A percentile compares a stretch with the other conserved stretches of the same genome.
phyloP scores from a whole-genome alignment of 2,329 filamentous ascomycete species.

The Xylaria hypoxylon region DNA sequence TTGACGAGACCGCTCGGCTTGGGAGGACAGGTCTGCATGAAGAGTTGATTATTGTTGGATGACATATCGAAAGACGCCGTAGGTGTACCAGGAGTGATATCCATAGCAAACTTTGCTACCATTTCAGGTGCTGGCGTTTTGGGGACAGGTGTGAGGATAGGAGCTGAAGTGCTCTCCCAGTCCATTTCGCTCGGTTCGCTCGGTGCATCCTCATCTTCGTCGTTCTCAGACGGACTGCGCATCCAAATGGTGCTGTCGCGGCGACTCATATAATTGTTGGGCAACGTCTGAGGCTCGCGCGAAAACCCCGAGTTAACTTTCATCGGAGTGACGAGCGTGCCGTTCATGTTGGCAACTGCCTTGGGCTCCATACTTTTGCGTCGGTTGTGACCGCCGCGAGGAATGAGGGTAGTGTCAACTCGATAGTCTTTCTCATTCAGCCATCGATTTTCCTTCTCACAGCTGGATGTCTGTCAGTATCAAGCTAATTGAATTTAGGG shows the following conservation, averaged over 20 bases:
- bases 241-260: conserved; percentile 68
- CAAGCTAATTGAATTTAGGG: conserved; percentile 4
- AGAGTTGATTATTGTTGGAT: conserved; percentile 53
- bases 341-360: conserved; percentile 75
- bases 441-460: conserved; percentile 81
- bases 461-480: conserved; percentile 62
- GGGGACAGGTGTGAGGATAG: conserved; percentile 66
- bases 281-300: conserved; percentile 56
- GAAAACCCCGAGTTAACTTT: conserved; percentile 48
- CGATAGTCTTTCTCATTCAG: conserved; percentile 77
- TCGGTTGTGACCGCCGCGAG: conserved; percentile 76
- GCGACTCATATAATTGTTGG: conserved; percentile 63
- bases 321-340: conserved; percentile 65
- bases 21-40: conserved; percentile 67
- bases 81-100: conserved; percentile 61
- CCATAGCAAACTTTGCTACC: conserved; percentile 64
- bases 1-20: conserved; percentile 56
- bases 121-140: conserved; percentile 69
- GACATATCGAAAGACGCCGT: conserved; percentile 53
- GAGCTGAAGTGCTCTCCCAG: conserved; percentile 53
- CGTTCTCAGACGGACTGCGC: conserved; percentile 62
- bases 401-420: conserved; percentile 74
- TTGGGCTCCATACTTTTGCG: conserved; percentile 86
- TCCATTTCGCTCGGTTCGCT: conserved; percentile 52
- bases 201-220: conserved; percentile 49